Percentiles rank a stretch among this genome's conserved stretches.
Evolutionary conservation across 805 yeast genomes (phyloP).

Genomic region (Candida krabiensis): DNA sequence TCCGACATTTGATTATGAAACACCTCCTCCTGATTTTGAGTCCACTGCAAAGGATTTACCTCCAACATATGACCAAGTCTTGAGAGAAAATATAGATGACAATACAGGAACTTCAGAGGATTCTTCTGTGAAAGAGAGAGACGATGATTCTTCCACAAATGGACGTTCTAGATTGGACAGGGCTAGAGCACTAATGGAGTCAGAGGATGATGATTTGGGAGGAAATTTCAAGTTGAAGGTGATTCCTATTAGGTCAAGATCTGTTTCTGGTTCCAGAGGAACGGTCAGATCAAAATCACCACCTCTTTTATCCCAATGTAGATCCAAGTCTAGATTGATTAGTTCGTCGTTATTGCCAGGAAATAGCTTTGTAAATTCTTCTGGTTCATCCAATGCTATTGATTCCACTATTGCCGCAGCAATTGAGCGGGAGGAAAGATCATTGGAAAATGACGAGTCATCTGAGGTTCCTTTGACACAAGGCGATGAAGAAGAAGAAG

Average conservation of each 20-base stretch:
- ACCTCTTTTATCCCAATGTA: slow-evolving; percentile 17
- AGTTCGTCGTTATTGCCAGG: slow-evolving; percentile 25
- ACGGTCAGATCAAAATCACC: slow-evolving; percentile 22
- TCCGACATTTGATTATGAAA: slow-evolving; percentile 22
- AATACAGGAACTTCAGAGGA: slow-evolving; percentile 10
- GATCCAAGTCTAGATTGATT: slow-evolving; percentile 20
- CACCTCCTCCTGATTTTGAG: slow-evolving; percentile 32
- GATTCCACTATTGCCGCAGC: slow-evolving; percentile 26
- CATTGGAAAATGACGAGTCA: too few species aligned
- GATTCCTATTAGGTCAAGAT: slow-evolving; percentile 29
- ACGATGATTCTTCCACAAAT: slow-evolving; percentile 1
- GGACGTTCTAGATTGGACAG: slow-evolving; percentile 12
- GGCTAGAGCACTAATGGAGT: slow-evolving; percentile 4
- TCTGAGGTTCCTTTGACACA: too few species aligned
- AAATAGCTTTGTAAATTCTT: slow-evolving; percentile 10
- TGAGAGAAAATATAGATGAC: slow-evolving; percentile 7
- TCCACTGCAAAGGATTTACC: slow-evolving; percentile 26
- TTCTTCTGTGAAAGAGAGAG: slow-evolving; percentile 4
- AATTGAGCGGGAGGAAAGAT: slow-evolving; percentile 6
- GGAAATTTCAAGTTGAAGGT: slow-evolving; percentile 28
- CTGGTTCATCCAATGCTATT: slow-evolving; percentile 21
- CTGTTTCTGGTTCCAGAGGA: slow-evolving; percentile 19
- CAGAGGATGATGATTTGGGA: slow-evolving; percentile 26
- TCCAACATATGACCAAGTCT: slow-evolving; percentile 30
- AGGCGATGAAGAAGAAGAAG: slow-evolving; percentile 2